Percentiles rank a stretch among this genome's conserved stretches.
Evolutionary conservation across 257 asterid species (phyloP).

Genomic region (Pogostemon cablin): DNA sequence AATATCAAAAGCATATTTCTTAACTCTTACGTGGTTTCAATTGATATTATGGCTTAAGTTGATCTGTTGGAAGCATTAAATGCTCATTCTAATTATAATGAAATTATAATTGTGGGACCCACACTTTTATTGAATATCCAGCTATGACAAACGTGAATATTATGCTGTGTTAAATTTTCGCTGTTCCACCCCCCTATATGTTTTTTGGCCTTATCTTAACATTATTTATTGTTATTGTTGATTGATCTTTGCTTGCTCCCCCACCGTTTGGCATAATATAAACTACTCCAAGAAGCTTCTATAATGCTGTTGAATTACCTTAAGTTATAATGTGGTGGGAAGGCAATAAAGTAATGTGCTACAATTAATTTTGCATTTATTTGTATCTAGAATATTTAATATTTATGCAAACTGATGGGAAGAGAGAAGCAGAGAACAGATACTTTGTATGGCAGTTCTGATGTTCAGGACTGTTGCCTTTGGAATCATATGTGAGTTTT

Average conservation of each 20-base stretch:
- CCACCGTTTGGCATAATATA: conserved; percentile 5
- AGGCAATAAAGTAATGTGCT: not conserved
- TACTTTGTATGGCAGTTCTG: not conserved
- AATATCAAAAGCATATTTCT: not conserved
- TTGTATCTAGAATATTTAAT: not conserved
- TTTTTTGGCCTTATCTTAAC: not conserved
- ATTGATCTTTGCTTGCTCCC: not conserved
- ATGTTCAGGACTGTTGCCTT: conserved; percentile 5
- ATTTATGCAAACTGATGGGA: conserved; percentile 16
- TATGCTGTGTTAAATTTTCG: not conserved
- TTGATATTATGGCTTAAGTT: conserved; percentile 7
- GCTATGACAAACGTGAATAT: not conserved
- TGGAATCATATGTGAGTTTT: conserved; percentile 13
- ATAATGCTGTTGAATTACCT: not conserved
- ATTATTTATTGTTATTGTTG: no score
- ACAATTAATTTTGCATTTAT: conserved; percentile 22
- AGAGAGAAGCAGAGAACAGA: conserved; percentile 18
- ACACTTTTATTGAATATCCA: conserved; percentile 9
- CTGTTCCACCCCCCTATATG: not conserved
- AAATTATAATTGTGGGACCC: conserved; percentile 29
- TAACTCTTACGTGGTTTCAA: not conserved
- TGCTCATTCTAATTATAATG: conserved; percentile 20
- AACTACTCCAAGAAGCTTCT: not conserved
- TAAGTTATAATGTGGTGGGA: conserved; percentile 2
- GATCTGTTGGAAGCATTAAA: conserved; percentile 16